phyloP scores from a whole-genome alignment of 371 early-diverging fungal genomes.

The Sporodiniella umbellata region DNA sequence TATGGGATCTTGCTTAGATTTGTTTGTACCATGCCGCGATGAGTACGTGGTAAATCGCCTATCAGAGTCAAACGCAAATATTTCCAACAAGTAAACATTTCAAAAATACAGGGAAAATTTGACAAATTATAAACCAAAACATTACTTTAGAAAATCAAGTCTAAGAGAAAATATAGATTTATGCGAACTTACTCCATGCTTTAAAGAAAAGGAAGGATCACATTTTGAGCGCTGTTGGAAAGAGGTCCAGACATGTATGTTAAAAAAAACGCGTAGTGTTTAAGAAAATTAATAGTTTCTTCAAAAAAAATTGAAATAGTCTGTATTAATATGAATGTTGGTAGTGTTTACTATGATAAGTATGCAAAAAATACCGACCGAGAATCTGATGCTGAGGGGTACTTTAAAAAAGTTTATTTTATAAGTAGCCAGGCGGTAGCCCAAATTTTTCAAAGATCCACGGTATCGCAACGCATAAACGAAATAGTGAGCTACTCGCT shows the following conservation, averaged over 20 bases:
- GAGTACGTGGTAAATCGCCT: neutral
- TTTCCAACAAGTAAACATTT: neutral
- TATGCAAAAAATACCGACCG: neutral
- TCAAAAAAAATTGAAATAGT: no score
- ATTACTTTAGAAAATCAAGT: neutral
- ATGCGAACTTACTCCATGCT: no score
- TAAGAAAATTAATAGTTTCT: no score
- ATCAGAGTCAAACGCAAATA: neutral
- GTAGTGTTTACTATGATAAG: neutral
- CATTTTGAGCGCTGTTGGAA: conserved; percentile 3
- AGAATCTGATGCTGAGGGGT: conserved; percentile 30
- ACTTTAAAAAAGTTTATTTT: conserved; percentile 46
- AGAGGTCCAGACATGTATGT: conserved; percentile 7
- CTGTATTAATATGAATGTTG: neutral
- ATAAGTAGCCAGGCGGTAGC: conserved; percentile 26
- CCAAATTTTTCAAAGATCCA: conserved; percentile 39
- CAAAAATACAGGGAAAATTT: neutral
- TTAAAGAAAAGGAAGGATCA: neutral
- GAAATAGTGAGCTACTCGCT: conserved; percentile 39
- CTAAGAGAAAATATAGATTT: neutral
- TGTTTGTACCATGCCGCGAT: neutral
- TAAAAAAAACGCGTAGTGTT: neutral
- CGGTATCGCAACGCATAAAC: conserved; percentile 38
- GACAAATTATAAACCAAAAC: neutral
- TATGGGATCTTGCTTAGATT: conserved; percentile 2